Evolutionary conservation across 176 grass and related monocot species (phyloP), one percentile per base, ranked within the genome.

Genomic region (Leersia perrieri): DNA sequence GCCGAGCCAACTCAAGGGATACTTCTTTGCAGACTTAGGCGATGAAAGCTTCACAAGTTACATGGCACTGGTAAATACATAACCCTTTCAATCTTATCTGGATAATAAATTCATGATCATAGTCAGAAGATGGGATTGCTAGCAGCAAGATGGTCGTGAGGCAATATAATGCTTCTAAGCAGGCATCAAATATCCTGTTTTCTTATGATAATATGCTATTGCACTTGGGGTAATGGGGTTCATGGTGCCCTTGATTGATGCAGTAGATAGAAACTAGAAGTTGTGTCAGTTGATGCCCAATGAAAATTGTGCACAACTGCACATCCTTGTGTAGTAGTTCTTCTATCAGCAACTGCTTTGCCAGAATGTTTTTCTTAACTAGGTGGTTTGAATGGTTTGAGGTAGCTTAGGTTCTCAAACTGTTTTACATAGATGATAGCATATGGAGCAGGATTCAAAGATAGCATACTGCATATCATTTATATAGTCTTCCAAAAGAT

Each of bases 1-100:
- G 78, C 90, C 94, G 25, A 66, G 27, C 71, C 94, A 97, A 84
- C 75, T 97, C 23, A 91, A 87, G 62, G 68, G 73, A 14, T 97
- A 91, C 77, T 97, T 89, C 85, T 91, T 80, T 91, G 94, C 94
- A 27, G 94, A 97, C 84, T 85, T 97, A 72, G 90, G 91, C 39
- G 74, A 93, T 60, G 47, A 87, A 80, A 97, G 65, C 35, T 97
- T 97, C 86, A 91, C 88, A 53, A 97, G 84, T 87, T 93, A 97
- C 70, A 97, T 97, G 91, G 91, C 88, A 53, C 81, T 97, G 91
- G 94, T 97, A 97, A 95, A 73, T 83, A 41, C 41, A 70, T 67
- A 60, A 15, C 38, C 49, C 30, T 12, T 9, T 83, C 16, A 8
- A 75, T 64, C 5, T 80, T 79, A 66, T 63, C 70, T 11, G 51